Percentiles rank a stretch among this genome's conserved stretches.
phyloP scores from a whole-genome alignment of 345 rosid genomes.

The Trapa incisa region DNA sequence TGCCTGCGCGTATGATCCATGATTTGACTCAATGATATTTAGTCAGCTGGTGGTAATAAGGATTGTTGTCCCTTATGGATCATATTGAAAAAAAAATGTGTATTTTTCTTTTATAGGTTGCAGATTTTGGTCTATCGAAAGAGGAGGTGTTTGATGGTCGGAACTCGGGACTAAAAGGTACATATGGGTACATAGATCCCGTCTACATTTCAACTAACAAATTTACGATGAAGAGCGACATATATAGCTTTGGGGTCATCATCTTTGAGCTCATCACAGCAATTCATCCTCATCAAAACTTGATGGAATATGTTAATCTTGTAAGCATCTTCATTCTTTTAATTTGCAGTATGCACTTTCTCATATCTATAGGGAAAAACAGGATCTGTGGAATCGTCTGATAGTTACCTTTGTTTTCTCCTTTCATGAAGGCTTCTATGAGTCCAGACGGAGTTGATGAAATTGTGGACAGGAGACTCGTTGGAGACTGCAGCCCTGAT shows the following conservation, averaged over 20 bases:
- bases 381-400: not conserved
- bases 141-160: slow-evolving; percentile 69
- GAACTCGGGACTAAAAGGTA: slow-evolving; percentile 76
- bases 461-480: slow-evolving; percentile 61
- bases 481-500: slow-evolving; percentile 40
- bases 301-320: slow-evolving; percentile 81
- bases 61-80: not conserved
- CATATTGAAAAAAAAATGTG: not conserved
- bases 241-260: slow-evolving; percentile 84
- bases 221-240: slow-evolving; percentile 78
- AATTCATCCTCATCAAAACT: slow-evolving; percentile 86
- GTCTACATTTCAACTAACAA: slow-evolving; percentile 65
- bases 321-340: slow-evolving; percentile 28
- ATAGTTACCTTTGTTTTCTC: not conserved
- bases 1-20: not conserved
- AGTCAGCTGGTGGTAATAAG: not conserved
- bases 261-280: slow-evolving; percentile 88
- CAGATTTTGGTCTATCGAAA: slow-evolving; percentile 90
- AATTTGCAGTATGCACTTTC: not conserved
- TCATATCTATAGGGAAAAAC: not conserved
- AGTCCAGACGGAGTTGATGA: slow-evolving; percentile 75
- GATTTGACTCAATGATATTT: not conserved
- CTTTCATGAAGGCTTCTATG: slow-evolving; percentile 54
- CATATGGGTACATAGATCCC: slow-evolving; percentile 90
- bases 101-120: slow-evolving; percentile 38